Conservation (phyloP, 106 monocot species). For the Narthecium ossifragum region DNA sequence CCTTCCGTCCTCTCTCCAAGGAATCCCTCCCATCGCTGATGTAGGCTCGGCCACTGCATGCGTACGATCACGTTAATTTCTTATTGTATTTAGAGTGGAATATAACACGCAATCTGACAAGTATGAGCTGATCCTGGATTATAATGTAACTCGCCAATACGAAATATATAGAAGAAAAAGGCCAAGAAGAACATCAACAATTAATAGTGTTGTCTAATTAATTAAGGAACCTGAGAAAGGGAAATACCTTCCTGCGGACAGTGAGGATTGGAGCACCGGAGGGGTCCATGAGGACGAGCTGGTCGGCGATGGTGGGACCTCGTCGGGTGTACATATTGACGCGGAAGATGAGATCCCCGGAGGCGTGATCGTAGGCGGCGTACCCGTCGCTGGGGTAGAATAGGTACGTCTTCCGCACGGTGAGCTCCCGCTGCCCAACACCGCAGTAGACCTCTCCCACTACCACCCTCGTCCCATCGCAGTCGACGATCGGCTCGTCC, state of each 20-base stretch:
- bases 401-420: slow-evolving; percentile 74
- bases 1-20: too few relatives aligned
- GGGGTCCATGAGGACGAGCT: slow-evolving; percentile 68
- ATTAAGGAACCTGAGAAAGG: background rate
- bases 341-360: slow-evolving; percentile 66
- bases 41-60: slow-evolving; percentile 72
- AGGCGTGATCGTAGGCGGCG: slow-evolving; percentile 62
- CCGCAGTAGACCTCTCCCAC: slow-evolving; percentile 55
- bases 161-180: background rate
- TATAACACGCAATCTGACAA: too few relatives aligned
- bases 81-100: too few relatives aligned
- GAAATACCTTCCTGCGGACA: slow-evolving; percentile 42
- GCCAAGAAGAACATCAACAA: too few relatives aligned
- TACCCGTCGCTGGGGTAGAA: slow-evolving; percentile 82
- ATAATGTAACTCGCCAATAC: too few relatives aligned
- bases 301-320: slow-evolving; percentile 13
- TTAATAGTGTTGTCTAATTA: background rate
- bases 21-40: too few relatives aligned
- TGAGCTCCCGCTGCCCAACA: slow-evolving; percentile 46
- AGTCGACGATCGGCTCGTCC: too few relatives aligned
- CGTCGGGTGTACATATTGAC: slow-evolving; percentile 60
- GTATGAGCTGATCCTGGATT: too few relatives aligned
- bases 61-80: too few relatives aligned
- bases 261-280: slow-evolving; percentile 56
- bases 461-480: slow-evolving; percentile 12